These are phyloP conservation scores for Linderniella brevidens DNA, from an alignment of 257 asterid genomes.

Conservation along the genomic window DNA sequence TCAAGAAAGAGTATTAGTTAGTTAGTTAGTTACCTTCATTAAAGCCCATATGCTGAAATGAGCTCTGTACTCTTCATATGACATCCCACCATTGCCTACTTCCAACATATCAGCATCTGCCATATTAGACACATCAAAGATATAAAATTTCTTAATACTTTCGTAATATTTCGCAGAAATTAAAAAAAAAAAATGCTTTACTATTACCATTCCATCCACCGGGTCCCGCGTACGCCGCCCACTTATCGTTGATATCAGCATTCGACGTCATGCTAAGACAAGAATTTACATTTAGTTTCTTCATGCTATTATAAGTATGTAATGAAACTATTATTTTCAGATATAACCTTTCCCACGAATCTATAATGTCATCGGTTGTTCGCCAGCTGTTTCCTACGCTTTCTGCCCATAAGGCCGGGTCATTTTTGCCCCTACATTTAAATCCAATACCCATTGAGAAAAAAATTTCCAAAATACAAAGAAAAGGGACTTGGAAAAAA, in stretches of 20 bases:
- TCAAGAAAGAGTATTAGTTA: too few relatives aligned
- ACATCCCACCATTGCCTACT: conserved; percentile 98
- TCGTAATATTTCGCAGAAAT: not conserved
- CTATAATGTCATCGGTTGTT: conserved; percentile 81
- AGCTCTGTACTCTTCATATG: conserved; percentile 61
- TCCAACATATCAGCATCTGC: conserved; percentile 97
- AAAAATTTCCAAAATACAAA: too few relatives aligned
- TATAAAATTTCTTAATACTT: too few relatives aligned
- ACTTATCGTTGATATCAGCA: conserved; percentile 84
- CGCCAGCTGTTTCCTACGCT: conserved; percentile 93
- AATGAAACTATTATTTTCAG: not conserved
- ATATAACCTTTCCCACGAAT: conserved; percentile 35
- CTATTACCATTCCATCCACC: conserved; percentile 97
- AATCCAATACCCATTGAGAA: conserved; percentile 7
- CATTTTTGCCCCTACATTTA: conserved; percentile 64
- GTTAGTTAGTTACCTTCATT: conserved; percentile 62
- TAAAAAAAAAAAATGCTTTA: not conserved
- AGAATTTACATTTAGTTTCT: conserved; percentile 3
- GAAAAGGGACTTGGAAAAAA: not conserved
- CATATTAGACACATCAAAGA: not conserved
- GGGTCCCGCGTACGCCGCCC: conserved; percentile 98
- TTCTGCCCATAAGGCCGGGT: conserved; percentile 91
- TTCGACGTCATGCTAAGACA: conserved; percentile 69
- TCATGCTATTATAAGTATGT: not conserved
- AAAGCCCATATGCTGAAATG: conserved; percentile 98